These are phyloP conservation scores for Asterella californica DNA, from an alignment of 225 moss, liverwort and hornwort genomes.

Conservation along the genomic window DNA sequence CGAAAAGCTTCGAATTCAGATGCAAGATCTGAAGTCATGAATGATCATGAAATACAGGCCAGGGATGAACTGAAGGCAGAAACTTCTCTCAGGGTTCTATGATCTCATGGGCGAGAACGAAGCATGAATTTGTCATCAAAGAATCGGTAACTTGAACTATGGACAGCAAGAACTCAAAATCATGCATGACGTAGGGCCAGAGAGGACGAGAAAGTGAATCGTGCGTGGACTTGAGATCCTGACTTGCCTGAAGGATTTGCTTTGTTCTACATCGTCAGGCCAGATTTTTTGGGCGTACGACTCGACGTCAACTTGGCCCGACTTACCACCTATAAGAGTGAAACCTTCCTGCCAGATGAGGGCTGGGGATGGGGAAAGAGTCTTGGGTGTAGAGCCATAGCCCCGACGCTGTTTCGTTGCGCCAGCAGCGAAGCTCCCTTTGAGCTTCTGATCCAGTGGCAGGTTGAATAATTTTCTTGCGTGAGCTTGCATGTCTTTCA, in stretches of 20 bases:
- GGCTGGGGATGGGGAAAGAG: slow-evolving; percentile 36
- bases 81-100: too few species aligned
- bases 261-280: slow-evolving; percentile 3
- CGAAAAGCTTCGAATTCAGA: too few species aligned
- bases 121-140: too few species aligned
- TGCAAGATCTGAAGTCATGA: background rate
- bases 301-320: slow-evolving; percentile 14
- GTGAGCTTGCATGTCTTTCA: slow-evolving; percentile 51
- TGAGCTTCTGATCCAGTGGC: slow-evolving; percentile 59
- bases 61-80: too few species aligned
- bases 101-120: too few species aligned
- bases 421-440: slow-evolving; percentile 47
- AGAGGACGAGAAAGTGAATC: too few species aligned
- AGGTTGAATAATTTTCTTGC: slow-evolving; percentile 64
- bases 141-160: too few species aligned
- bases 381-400: slow-evolving; percentile 56
- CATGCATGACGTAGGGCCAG: too few species aligned
- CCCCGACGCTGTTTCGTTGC: slow-evolving; percentile 59
- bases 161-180: too few species aligned
- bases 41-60: background rate
- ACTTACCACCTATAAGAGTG: slow-evolving; percentile 15
- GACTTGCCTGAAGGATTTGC: slow-evolving; percentile 9
- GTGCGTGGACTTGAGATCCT: too few species aligned
- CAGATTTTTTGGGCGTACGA: slow-evolving; percentile 8
- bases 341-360: slow-evolving; percentile 24